Conservation (phyloP, 192 early-diverging fungal genomes). For the Podila verticillata region DNA sequence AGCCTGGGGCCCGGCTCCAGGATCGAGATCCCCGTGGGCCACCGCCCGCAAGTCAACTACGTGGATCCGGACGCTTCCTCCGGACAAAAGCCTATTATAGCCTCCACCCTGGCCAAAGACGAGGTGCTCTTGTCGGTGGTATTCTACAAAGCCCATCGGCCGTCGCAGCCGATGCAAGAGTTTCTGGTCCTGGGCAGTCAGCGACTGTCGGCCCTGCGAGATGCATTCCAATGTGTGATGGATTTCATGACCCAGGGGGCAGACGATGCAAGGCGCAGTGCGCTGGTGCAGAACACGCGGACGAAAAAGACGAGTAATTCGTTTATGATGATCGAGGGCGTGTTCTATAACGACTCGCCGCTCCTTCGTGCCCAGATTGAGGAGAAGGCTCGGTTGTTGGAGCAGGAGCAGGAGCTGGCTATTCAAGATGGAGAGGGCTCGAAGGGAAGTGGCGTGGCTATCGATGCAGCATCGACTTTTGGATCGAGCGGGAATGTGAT, state of each 20-base stretch:
- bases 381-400: conserved; percentile 8
- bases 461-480: background rate
- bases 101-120: conserved; percentile 22
- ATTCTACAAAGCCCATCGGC: conserved; percentile 67
- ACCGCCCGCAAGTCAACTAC: conserved; percentile 29
- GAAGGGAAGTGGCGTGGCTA: background rate
- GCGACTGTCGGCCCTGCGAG: conserved; percentile 70
- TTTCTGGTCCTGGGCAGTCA: conserved; percentile 75
- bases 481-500: no score
- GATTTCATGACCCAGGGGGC: conserved; percentile 68
- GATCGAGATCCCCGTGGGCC: conserved; percentile 7
- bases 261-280: conserved; percentile 7
- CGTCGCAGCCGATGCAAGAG: conserved; percentile 66
- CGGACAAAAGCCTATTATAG: conserved; percentile 9
- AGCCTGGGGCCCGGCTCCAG: conserved; percentile 8
- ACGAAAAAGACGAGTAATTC: conserved; percentile 66
- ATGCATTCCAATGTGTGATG: conserved; percentile 74
- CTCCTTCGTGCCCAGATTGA: conserved; percentile 56
- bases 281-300: conserved; percentile 55
- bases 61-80: background rate
- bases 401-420: conserved; percentile 1
- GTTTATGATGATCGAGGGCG: conserved; percentile 82
- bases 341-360: conserved; percentile 78
- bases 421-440: background rate
- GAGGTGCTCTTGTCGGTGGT: conserved; percentile 66